Evolutionary conservation across 2,329 filamentous ascomycete species (phyloP), one percentile per base, ranked within the genome.

Genomic region (Trematosphaeria pertusa): DNA sequence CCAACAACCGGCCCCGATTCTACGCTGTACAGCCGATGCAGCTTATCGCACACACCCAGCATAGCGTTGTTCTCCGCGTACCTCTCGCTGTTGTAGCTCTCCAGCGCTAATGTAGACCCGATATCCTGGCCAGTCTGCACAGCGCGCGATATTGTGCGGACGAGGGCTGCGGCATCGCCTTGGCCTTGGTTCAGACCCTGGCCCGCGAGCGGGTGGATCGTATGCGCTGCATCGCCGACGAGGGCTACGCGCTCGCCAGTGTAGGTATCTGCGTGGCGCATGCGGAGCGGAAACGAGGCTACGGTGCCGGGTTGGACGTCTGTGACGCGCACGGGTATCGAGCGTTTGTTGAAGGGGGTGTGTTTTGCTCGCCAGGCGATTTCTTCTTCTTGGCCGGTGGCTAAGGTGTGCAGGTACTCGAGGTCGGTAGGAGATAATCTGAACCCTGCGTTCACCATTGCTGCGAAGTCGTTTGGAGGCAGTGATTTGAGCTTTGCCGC

Each of bases 141-240:
- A 3, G 91, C 88, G 57, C 87, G 87, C 50, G 86, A 84, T 39
- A 99, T 88, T 0, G 86, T 86, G 52, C 80, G 81, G 5, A 86
- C 85, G 0, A 99, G 82, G 42, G 88, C 87, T 61, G 90, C 86
- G 0, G 94, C 88, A 67, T 99, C 94, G 14, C 85, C 91, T 54
- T 97, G 87, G 1, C 94, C 94, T 62, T 95, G 88, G 67, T 99
- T 99, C 11, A 99, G 79, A 1, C 94, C 94, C 72, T 97, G 94
- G 1, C 94, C 94, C 1, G 91, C 94, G 3, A 99, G 85, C 0
- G 94, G 94, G 70, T 99, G 94, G 56, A 96, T 86, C 1, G 92
- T 96, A 70, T 99, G 94, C 6, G 94, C 94, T 1, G 94, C 94
- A 58, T 99, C 94, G 50, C 94, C 94, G 26, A 99, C 85, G 1